Percentiles rank a stretch among this genome's conserved stretches.
Conservation (phyloP, 169 alveolate species). For the Theileria parva region DNA sequence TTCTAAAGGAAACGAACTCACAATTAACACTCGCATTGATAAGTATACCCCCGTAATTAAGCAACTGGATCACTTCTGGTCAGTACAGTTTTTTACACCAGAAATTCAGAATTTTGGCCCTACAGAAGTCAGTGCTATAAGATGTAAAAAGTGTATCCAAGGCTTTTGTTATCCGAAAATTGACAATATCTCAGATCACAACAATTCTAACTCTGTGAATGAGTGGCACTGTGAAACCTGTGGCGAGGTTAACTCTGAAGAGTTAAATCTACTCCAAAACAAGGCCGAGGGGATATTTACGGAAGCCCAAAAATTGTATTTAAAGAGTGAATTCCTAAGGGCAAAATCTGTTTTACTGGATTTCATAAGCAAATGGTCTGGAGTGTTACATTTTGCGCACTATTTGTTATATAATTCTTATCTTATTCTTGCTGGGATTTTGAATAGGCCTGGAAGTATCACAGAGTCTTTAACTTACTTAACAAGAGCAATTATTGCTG, state of each 20-base stretch:
- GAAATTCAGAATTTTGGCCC: neutral
- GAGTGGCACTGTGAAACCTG: slow-evolving; percentile 48
- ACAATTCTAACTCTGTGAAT: neutral
- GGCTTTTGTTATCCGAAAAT: slow-evolving; percentile 26
- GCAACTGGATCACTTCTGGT: slow-evolving; percentile 71
- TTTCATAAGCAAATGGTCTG: slow-evolving; percentile 72
- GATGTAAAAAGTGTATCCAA: slow-evolving; percentile 34
- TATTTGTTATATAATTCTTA: slow-evolving; percentile 79
- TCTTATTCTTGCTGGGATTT: slow-evolving; percentile 82
- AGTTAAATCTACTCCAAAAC: slow-evolving; percentile 61
- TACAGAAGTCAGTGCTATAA: slow-evolving; percentile 16
- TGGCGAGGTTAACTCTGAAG: slow-evolving; percentile 8
- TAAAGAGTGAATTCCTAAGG: slow-evolving; percentile 68
- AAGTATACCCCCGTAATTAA: slow-evolving; percentile 78
- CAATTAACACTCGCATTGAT: slow-evolving; percentile 76
- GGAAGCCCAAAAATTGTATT: slow-evolving; percentile 69
- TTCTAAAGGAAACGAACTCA: slow-evolving; percentile 79
- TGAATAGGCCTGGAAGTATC: slow-evolving; percentile 72
- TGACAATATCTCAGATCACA: no score
- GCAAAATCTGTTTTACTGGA: slow-evolving; percentile 72
- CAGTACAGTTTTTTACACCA: slow-evolving; percentile 26
- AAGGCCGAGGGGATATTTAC: slow-evolving; percentile 56
- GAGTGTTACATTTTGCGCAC: slow-evolving; percentile 83
- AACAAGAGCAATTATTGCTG: slow-evolving; percentile 77
- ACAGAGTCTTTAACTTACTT: slow-evolving; percentile 66